Evolutionary conservation across 1,284 basidiomycete genomes (phyloP).

Genomic region (Rhodotorula sp.): DNA sequence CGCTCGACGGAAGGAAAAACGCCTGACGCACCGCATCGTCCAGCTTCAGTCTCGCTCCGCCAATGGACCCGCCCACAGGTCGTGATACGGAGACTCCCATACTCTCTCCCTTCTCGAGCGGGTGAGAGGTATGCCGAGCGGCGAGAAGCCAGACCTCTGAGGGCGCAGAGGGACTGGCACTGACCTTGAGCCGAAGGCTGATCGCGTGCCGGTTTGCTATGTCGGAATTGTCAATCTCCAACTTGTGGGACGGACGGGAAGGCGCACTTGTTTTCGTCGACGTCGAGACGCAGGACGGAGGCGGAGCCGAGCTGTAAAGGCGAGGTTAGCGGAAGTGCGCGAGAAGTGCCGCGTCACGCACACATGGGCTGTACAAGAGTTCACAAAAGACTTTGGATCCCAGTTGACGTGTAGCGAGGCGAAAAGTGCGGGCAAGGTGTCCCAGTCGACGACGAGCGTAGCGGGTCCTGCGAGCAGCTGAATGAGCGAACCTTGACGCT

Average conservation of each 20-base stretch:
- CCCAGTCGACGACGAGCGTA: constrained; percentile 59
- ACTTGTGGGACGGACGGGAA: too few species aligned
- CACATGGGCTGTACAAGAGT: constrained; percentile 59
- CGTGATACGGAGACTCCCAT: constrained; percentile 58
- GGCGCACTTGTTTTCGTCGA: neutral
- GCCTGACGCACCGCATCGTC: constrained; percentile 5
- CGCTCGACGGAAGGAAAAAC: neutral
- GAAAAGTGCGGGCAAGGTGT: constrained; percentile 69
- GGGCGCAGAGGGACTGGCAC: neutral
- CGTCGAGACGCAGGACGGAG: neutral
- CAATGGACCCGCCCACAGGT: rapidly evolving
- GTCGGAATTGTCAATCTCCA: too few species aligned
- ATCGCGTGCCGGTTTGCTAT: constrained; percentile 3
- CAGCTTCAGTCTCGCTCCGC: neutral
- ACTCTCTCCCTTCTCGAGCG: constrained; percentile 61
- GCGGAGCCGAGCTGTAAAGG: neutral
- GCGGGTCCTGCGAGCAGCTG: neutral
- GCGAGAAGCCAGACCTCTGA: constrained; percentile 72
- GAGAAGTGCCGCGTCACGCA: neutral
- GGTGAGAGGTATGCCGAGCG: constrained; percentile 68
- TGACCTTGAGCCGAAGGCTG: constrained; percentile 15
- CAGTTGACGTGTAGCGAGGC: constrained; percentile 84
- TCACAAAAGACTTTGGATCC: constrained; percentile 67
- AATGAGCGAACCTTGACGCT: neutral
- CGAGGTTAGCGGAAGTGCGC: neutral